These are phyloP conservation scores for Physcomitrellopsis africana DNA, from an alignment of 225 moss, liverwort and hornwort genomes.

Conservation along the genomic window DNA sequence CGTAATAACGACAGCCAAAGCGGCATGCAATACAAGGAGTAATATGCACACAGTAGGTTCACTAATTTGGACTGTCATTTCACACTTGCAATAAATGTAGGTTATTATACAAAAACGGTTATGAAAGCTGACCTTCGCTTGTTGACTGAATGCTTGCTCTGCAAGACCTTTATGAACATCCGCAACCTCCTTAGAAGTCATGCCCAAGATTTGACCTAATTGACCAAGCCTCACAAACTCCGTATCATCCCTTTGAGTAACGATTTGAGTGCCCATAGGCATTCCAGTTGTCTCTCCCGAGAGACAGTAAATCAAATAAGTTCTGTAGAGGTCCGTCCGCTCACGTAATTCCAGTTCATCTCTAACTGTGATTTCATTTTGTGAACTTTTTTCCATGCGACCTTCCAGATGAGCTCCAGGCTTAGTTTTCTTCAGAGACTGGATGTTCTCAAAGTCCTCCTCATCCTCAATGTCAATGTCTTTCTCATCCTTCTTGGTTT, in stretches of 20 bases:
- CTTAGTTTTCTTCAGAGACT: constrained; percentile 92
- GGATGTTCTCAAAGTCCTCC: constrained; percentile 85
- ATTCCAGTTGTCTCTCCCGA: constrained; percentile 95
- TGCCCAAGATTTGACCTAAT: constrained; percentile 81
- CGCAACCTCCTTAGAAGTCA: constrained; percentile 77
- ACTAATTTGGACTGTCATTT: not conserved
- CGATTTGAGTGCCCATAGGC: constrained; percentile 99
- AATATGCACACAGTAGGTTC: not conserved
- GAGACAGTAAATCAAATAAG: constrained; percentile 86
- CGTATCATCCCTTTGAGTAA: constrained; percentile 90
- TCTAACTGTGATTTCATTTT: constrained; percentile 77
- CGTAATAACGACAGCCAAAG: not conserved
- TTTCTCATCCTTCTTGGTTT: constrained; percentile 48
- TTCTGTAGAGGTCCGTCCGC: constrained; percentile 79
- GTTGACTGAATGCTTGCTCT: constrained; percentile 94
- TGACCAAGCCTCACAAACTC: constrained; percentile 97
- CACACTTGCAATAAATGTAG: not conserved
- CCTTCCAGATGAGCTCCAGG: constrained; percentile 85
- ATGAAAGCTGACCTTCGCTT: constrained; percentile 75
- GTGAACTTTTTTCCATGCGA: constrained; percentile 90
- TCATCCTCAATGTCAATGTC: constrained; percentile 57
- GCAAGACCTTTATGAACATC: constrained; percentile 95
- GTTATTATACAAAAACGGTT: not conserved
- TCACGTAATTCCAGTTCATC: constrained; percentile 88
- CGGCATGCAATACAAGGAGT: not conserved